These are phyloP conservation scores for Skeletonema potamos DNA, from an alignment of 108 stramenopile species.

Conservation along the genomic window DNA sequence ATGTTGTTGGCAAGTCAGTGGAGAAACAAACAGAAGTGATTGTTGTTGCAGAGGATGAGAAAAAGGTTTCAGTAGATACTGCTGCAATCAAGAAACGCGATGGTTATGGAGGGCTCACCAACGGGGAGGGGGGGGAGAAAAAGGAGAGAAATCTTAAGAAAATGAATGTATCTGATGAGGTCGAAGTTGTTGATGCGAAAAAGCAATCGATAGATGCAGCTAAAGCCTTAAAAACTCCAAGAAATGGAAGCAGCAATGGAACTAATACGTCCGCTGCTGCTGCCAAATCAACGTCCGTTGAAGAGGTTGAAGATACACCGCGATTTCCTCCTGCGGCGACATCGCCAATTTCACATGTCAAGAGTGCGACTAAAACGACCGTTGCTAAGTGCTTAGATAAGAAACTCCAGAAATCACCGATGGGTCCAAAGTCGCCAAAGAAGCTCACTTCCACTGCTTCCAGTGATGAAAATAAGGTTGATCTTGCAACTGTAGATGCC, in stretches of 20 bases:
- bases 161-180: neutral
- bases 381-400: neutral
- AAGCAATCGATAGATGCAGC: neutral
- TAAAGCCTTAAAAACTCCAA: neutral
- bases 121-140: neutral
- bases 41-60: neutral
- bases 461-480: neutral
- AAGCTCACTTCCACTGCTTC: neutral
- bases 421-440: neutral
- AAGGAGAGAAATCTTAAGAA: neutral
- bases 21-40: neutral
- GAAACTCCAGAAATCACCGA: neutral
- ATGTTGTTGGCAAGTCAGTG: neutral
- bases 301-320: neutral
- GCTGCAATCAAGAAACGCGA: neutral
- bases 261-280: neutral
- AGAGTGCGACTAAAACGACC: neutral
- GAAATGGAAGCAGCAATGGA: neutral
- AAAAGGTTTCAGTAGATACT: neutral
- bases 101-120: neutral
- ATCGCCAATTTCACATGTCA: neutral
- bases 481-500: neutral
- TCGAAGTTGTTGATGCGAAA: neutral
- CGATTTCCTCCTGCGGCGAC: neutral
- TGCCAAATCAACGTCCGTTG: neutral